Percentiles rank a stretch among this genome's conserved stretches.
These are phyloP conservation scores for Colletotrichum agaves DNA, from an alignment of 2,329 filamentous ascomycete genomes.

Conservation along the genomic window DNA sequence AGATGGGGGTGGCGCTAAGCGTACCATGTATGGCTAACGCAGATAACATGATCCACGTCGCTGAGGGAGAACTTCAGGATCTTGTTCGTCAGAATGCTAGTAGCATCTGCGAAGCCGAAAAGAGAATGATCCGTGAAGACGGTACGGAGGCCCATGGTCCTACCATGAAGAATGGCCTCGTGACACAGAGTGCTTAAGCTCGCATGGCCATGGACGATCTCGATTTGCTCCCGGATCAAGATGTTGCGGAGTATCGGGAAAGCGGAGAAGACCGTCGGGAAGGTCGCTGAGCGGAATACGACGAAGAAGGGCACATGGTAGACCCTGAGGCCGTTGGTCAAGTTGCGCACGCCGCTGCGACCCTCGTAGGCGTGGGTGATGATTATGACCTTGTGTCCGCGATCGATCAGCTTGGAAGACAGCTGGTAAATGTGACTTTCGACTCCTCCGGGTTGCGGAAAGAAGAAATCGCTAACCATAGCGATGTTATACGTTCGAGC, in stretches of 20 bases:
- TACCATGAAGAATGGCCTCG: slow-evolving; percentile 92
- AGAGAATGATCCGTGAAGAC: slow-evolving; percentile 98
- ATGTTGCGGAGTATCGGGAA: slow-evolving; percentile 99
- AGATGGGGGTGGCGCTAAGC: neutral
- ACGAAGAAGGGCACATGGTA: slow-evolving; percentile 97
- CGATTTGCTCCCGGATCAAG: slow-evolving; percentile 90
- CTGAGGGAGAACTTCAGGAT: slow-evolving; percentile 94
- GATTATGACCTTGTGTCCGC: slow-evolving; percentile 97
- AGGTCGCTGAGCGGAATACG: slow-evolving; percentile 92
- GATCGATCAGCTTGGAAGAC: slow-evolving; percentile 94
- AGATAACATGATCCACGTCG: slow-evolving; percentile 98
- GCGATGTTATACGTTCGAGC: slow-evolving; percentile 72
- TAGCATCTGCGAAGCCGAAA: slow-evolving; percentile 96
- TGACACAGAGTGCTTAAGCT: slow-evolving; percentile 93
- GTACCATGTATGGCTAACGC: slow-evolving; percentile 97
- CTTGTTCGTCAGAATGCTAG: slow-evolving; percentile 96
- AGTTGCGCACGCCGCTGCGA: slow-evolving; percentile 90
- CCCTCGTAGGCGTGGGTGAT: slow-evolving; percentile 96
- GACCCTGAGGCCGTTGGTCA: slow-evolving; percentile 97
- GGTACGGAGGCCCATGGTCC: slow-evolving; percentile 95
- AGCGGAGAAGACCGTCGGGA: slow-evolving; percentile 98
- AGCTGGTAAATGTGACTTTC: slow-evolving; percentile 99
- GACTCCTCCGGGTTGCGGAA: slow-evolving; percentile 93
- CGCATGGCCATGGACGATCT: slow-evolving; percentile 98
- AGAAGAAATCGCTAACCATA: slow-evolving; percentile 99